A percentile compares a stretch with the other conserved stretches of the same genome.
phyloP scores from a whole-genome alignment of 2,329 filamentous ascomycete genomes.

The Aspergillus japonicus region DNA sequence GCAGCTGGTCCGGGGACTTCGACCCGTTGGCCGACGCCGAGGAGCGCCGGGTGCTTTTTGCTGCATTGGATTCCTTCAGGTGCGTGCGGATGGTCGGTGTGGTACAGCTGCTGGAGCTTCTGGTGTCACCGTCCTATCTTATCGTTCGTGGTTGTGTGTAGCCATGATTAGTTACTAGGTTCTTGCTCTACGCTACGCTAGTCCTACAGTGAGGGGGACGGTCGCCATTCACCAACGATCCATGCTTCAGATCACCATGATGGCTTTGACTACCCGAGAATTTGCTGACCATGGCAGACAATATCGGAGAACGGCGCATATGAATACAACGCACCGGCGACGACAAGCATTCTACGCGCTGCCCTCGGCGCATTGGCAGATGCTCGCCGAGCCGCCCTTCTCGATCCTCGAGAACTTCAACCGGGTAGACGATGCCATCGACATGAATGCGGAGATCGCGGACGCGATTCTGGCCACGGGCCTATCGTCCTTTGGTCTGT shows the following conservation, averaged over 20 bases:
- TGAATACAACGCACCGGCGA: conserved; percentile 85
- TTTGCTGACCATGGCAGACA: conserved; percentile 56
- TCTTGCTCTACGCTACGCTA: background rate
- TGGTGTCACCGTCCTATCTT: background rate
- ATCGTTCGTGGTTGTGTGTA: background rate
- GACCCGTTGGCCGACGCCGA: conserved; percentile 71
- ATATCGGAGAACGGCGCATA: conserved; percentile 81
- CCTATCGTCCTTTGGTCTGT: conserved; percentile 64
- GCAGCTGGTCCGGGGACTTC: conserved; percentile 61
- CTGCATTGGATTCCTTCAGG: conserved; percentile 85
- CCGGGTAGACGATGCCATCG: conserved; percentile 81
- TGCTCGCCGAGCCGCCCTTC: conserved; percentile 79
- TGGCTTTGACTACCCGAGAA: background rate
- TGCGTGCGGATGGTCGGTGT: conserved; percentile 49
- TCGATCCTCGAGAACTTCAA: conserved; percentile 76
- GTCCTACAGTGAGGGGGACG: too few species aligned
- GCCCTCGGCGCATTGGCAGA: conserved; percentile 76
- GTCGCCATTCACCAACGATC: too few species aligned
- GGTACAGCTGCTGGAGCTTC: background rate
- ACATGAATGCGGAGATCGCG: conserved; percentile 79
- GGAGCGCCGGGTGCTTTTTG: conserved; percentile 76
- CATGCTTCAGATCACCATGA: background rate
- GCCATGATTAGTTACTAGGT: background rate
- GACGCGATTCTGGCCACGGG: conserved; percentile 72
- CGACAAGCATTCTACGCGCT: conserved; percentile 92